Evolutionary conservation across 352 stramenopile species (phyloP).

Genomic region (Globisporangium middletonii): DNA sequence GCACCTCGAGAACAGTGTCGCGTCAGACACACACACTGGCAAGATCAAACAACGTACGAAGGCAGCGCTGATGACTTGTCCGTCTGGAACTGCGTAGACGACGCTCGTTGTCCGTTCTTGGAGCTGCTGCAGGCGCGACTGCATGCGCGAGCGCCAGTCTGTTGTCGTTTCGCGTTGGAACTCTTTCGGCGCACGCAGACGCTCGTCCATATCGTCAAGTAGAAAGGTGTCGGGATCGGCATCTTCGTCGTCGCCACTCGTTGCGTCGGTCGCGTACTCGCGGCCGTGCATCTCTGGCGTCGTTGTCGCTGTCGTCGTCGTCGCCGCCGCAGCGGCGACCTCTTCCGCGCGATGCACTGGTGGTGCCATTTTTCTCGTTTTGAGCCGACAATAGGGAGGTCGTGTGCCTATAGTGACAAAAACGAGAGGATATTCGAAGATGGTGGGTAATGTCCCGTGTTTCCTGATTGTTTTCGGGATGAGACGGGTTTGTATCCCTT

Average conservation of each 20-base stretch:
- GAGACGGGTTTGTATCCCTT: background rate
- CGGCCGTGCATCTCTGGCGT: background rate
- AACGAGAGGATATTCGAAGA: background rate
- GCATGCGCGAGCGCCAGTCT: conserved; percentile 17
- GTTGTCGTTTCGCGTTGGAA: conserved; percentile 12
- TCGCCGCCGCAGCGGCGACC: background rate
- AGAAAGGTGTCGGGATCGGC: background rate
- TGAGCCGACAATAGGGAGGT: background rate
- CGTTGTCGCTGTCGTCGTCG: background rate
- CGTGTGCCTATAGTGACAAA: background rate
- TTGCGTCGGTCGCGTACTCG: conserved; percentile 5
- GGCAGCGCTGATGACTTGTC: conserved; percentile 1
- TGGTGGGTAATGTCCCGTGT: background rate
- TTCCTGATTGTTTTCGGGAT: background rate
- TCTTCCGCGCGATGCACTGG: background rate
- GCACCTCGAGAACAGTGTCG: too few species aligned
- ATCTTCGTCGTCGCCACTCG: conserved; percentile 7
- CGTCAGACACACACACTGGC: background rate
- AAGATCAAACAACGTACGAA: conserved; percentile 7
- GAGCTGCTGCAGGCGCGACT: conserved; percentile 16
- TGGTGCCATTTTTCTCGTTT: background rate
- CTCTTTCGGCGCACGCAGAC: background rate
- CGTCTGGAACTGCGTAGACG: conserved; percentile 1
- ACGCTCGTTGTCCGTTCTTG: background rate
- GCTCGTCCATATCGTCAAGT: background rate